Evolutionary conservation across 768 basidiomycete genomes (phyloP).

Genomic region (Tricholoma saponaceum): DNA sequence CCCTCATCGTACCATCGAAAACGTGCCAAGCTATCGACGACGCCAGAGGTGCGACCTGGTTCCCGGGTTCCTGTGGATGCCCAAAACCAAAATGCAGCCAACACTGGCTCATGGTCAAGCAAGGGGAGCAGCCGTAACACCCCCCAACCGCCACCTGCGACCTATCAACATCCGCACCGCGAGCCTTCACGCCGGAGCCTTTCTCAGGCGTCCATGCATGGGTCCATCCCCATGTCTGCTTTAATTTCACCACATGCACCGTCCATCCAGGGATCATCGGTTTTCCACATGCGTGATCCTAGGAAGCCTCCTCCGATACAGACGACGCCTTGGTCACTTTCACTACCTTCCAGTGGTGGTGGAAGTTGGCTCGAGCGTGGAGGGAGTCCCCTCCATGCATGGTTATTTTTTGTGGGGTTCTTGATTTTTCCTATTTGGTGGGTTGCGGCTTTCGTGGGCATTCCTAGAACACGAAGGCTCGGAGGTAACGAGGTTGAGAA

Average conservation of each 20-base stretch:
- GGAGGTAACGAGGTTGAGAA: slow-evolving; percentile 59
- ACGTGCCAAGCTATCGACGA: slow-evolving; percentile 54
- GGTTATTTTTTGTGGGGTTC: slow-evolving; percentile 78
- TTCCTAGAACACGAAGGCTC: slow-evolving; percentile 60
- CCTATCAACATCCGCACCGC: slow-evolving; percentile 19
- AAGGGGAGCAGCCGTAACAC: slow-evolving; percentile 22
- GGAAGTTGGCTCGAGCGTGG: slow-evolving; percentile 41
- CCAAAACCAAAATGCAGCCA: slow-evolving; percentile 30
- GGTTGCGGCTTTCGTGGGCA: slow-evolving; percentile 45
- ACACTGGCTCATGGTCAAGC: slow-evolving; percentile 44
- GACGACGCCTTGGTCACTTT: slow-evolving; percentile 60
- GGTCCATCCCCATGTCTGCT: slow-evolving; percentile 81
- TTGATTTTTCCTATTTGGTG: slow-evolving; percentile 64
- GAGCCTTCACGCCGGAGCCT: slow-evolving; percentile 49
- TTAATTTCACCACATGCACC: slow-evolving; percentile 77
- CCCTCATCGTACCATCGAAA: slow-evolving; percentile 75
- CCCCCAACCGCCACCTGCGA: slow-evolving; percentile 17
- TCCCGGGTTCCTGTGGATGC: slow-evolving; percentile 30
- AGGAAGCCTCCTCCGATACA: slow-evolving; percentile 56
- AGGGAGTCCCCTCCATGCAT: slow-evolving; percentile 66
- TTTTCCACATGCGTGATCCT: slow-evolving; percentile 81
- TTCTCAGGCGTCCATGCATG: slow-evolving; percentile 70
- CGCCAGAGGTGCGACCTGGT: slow-evolving; percentile 32
- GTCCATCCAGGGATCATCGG: slow-evolving; percentile 53
- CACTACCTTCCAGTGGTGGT: slow-evolving; percentile 34